phyloP scores from a whole-genome alignment of 495 filamentous ascomycete genomes.

The Parathielavia hyrcaniae region DNA sequence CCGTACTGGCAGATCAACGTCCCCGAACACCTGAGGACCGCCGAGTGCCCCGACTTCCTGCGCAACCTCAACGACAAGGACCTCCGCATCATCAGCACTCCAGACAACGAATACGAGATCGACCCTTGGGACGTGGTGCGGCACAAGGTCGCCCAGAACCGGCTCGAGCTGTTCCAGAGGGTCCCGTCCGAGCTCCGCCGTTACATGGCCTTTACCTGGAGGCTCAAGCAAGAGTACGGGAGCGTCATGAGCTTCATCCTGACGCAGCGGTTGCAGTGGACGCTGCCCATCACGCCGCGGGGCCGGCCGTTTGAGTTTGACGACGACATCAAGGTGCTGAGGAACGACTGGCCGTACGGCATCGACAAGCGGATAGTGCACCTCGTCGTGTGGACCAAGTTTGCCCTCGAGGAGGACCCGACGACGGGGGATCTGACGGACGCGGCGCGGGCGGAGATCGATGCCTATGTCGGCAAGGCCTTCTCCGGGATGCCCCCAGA shows the following conservation, averaged over 20 bases:
- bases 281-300: conserved; percentile 31
- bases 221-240: conserved; percentile 58
- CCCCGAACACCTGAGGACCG: conserved; percentile 51
- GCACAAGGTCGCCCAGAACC: conserved; percentile 56
- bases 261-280: conserved; percentile 59
- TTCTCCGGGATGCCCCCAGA: conserved; percentile 48
- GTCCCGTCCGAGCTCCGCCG: conserved; percentile 64
- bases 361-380: conserved; percentile 70
- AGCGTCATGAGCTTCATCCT: conserved; percentile 70
- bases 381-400: conserved; percentile 88
- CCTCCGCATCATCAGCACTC: conserved; percentile 55
- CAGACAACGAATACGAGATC: conserved; percentile 52
- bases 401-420: conserved; percentile 57
- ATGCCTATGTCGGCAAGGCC: conserved; percentile 56
- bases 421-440: conserved; percentile 60
- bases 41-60: conserved; percentile 65
- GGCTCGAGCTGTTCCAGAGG: conserved; percentile 66
- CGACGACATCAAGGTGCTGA: conserved; percentile 64
- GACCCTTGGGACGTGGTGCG: conserved; percentile 59
- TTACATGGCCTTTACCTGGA: conserved; percentile 60
- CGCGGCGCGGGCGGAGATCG: conserved; percentile 55
- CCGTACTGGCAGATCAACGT: conserved; percentile 83
- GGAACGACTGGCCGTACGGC: conserved; percentile 91
- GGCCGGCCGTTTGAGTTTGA: conserved; percentile 40
- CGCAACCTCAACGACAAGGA: conserved; percentile 51